Conservation (phyloP, 495 filamentous ascomycete species). For the Aspergillus nidulans region DNA sequence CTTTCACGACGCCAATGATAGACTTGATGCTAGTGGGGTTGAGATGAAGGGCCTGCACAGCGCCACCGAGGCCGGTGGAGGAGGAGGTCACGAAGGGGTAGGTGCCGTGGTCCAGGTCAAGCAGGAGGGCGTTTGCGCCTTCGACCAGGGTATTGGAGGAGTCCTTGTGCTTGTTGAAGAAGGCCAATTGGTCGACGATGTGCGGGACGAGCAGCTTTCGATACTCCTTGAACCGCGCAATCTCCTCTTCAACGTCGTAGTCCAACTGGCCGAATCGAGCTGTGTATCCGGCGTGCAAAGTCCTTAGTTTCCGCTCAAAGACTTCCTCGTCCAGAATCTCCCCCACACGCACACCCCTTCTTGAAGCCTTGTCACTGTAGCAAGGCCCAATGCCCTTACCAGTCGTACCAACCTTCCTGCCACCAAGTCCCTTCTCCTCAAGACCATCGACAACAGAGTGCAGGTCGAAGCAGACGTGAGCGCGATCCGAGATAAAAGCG, state of each 20-base stretch:
- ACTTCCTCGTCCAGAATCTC: conserved; percentile 70
- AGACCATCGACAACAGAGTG: conserved; percentile 79
- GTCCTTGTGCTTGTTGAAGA: conserved; percentile 46
- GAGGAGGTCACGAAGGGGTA: conserved; percentile 85
- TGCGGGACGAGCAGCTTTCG: conserved; percentile 61
- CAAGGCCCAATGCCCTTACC: conserved; percentile 71
- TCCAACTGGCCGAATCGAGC: conserved; percentile 69
- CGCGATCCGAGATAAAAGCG: conserved; percentile 76
- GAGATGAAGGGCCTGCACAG: conserved; percentile 64
- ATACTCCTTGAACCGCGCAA: conserved; percentile 66
- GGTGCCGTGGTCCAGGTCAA: conserved; percentile 72
- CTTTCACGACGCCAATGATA: conserved; percentile 85
- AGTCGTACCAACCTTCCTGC: conserved; percentile 55
- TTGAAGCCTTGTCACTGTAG: conserved; percentile 75
- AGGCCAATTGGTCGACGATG: conserved; percentile 59
- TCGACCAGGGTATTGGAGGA: conserved; percentile 72
- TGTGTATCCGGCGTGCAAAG: conserved; percentile 61
- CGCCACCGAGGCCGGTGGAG: conserved; percentile 70
- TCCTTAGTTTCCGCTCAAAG: conserved; percentile 70
- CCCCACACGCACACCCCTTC: conserved; percentile 68
- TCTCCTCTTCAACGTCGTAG: conserved; percentile 80
- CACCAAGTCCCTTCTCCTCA: conserved; percentile 72
- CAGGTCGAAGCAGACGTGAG: conserved; percentile 79
- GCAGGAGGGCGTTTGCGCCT: conserved; percentile 83
- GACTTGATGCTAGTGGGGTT: conserved; percentile 46